phyloP scores from a whole-genome alignment of 148 eudicot species.

The Rhododendron kiyosumense region DNA sequence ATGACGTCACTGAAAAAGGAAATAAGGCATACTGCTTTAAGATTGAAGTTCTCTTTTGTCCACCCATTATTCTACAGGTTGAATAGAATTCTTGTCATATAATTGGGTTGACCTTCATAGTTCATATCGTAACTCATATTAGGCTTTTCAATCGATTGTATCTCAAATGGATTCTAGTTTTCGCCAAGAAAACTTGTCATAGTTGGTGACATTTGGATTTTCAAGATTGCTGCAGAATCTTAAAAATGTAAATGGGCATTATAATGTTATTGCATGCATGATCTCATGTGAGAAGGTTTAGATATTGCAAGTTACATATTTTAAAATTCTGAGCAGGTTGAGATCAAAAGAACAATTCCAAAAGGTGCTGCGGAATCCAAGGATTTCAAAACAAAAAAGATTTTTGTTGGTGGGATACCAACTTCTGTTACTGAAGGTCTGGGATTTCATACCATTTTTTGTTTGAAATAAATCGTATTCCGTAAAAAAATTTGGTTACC shows the following conservation, averaged over 20 bases:
- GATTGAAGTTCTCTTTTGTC: not conserved
- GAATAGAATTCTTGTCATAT: not conserved
- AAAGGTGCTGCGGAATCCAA: slow-evolving; percentile 58
- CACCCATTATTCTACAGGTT: not conserved
- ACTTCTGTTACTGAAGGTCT: slow-evolving; percentile 54
- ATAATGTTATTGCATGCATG: not conserved
- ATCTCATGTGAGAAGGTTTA: not conserved
- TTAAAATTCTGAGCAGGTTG: slow-evolving; percentile 44
- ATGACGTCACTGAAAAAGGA: not conserved
- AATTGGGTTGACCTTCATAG: not conserved
- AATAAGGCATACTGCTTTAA: not conserved
- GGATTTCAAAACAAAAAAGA: slow-evolving; percentile 78
- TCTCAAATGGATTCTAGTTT: not conserved
- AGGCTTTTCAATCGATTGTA: not conserved
- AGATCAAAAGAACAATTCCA: slow-evolving; percentile 78
- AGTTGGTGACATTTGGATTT: not conserved
- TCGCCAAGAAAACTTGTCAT: not conserved
- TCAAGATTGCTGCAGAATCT: not conserved
- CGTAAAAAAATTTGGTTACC: not conserved
- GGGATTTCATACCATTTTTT: not conserved
- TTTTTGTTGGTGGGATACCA: slow-evolving; percentile 83
- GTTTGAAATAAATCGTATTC: not conserved
- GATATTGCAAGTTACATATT: not conserved
- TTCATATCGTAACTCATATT: not conserved
- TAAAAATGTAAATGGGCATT: not conserved